Base-by-base conservation (phyloP, 176 grass and related monocot species). In the Secale cereale region DNA sequence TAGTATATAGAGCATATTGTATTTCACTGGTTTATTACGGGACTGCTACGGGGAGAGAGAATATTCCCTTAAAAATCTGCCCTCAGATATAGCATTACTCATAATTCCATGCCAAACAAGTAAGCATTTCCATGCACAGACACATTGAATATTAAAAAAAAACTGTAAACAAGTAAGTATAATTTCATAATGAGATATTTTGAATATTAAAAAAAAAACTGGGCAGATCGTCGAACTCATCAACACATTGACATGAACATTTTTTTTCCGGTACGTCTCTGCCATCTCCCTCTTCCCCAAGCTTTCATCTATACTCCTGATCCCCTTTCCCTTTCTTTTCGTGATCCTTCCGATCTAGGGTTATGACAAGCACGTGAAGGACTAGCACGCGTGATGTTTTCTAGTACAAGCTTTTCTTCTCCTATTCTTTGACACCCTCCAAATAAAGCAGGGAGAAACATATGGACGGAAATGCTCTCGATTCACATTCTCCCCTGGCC, bases 381-480 rank as follows among this genome's bases (percentile, higher is more conserved):
- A 37, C 26, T 69, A 64, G 25, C 40, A 28, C 3, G 22, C 2
- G 14, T 28, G 46, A 39, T 61, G 22, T 37, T 80, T 63, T 73
- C 15, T 56, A 3, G 19, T 9, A 36, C 20, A 1, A 27, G 70
- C 75, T 33, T 76, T 25, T 15, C 39, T 23, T 10, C 22, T 8
- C 1, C 48, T 82, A 83, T 78, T 87, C 63, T 83, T 83, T 62
- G 16, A 43, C 37, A 65, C 41, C 68, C n/a, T 56, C 83, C 54
- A 90, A 89, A 89, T 63, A 86, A 71, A 86, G 78, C 40, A 83
- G 0, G 46, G 16, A 12, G n/a, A 25, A 62, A 67, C 52, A 60
- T 2, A 70, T 8, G 64, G 17, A n/a, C 23, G 16, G 19, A n/a
- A 22, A 68, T 39, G 16, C 37, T 50, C 35, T 28, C 11, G 6